These are phyloP conservation scores for Quercus mongolica DNA, from an alignment of 306 rosid species.

Conservation along the genomic window DNA sequence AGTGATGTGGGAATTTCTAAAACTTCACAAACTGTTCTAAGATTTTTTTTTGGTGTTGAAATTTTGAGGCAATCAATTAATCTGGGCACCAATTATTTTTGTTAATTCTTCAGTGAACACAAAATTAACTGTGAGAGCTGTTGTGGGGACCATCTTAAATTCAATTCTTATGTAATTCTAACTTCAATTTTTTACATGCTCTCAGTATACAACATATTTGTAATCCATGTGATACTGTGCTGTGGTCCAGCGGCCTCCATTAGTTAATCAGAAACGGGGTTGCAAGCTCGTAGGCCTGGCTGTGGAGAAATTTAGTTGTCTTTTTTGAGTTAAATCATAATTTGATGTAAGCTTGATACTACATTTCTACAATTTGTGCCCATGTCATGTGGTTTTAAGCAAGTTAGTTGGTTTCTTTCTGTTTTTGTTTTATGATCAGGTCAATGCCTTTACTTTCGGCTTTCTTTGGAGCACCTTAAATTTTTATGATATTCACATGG, in stretches of 20 bases:
- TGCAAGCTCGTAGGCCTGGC: background rate
- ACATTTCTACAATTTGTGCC: too few relatives aligned
- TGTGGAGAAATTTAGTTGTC: background rate
- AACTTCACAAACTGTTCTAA: background rate
- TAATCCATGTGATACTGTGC: too few relatives aligned
- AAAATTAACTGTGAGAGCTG: background rate
- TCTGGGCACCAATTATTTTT: background rate
- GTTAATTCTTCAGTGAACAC: background rate
- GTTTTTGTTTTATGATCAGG: background rate
- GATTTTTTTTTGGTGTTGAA: background rate
- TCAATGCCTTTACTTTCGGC: background rate
- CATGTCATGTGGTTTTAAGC: too few relatives aligned
- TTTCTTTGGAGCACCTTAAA: background rate
- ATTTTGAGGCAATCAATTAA: background rate
- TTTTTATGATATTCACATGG: background rate
- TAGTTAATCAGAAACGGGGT: background rate
- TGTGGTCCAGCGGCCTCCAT: background rate
- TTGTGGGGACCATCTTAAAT: background rate
- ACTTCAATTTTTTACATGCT: too few relatives aligned
- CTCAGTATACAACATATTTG: too few relatives aligned
- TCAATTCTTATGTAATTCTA: background rate
- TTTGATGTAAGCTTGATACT: background rate
- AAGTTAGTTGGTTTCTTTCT: background rate
- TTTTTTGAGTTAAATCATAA: background rate
- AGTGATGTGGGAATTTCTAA: slow-evolving; percentile 12